Evolutionary conservation across 2,329 filamentous ascomycete species (phyloP), one percentile per base, ranked within the genome.

Genomic region (Cladorrhinum sp.): DNA sequence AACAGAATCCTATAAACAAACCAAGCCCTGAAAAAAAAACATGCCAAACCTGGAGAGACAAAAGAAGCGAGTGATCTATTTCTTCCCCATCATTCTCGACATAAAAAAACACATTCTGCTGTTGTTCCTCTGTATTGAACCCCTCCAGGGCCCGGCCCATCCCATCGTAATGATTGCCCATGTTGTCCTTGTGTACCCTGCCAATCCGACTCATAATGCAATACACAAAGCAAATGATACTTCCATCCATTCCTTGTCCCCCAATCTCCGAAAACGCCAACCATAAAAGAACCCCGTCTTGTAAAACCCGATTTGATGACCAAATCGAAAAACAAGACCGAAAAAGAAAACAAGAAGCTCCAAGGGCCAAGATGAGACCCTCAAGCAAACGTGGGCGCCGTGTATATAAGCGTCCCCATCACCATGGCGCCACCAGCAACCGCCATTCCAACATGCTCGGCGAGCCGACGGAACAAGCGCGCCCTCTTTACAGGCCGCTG

Each of bases 351-450:
- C 26, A 28, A 28, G 26, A 4, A 28, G 26, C 26, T 4, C 26
- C 26, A 28, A 28, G 26, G 26, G 4, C 26, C 4, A 28, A 28
- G 26, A 36, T 9, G 8, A 36, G n/a, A 36, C n/a, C 3, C 46
- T 67, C 56, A 72, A 20, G 57, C 61, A 46, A 76, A 72, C 2
- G 70, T 69, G 0, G 75, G 75, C 1, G 75, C 75, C 8, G 75
- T 76, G 62, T 74, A 75, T 48, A 77, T 73, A 12, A 77, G 67
- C 1, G 74, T 73, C 1, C 72, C 71, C 10, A 77, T 62, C 2
- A 77, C 69, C 56, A 74, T 72, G 1, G 73, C 70, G 8, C 73
- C 73, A 9, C 75, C 75, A 1, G 77, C 68, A 2, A 75, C 74
- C 1, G 73, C 73, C 60, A 74, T 74, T 7, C 74, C 73, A 8